Conservation (phyloP, 1,284 basidiomycete genomes). For the Rhizopogon hawkerae region DNA sequence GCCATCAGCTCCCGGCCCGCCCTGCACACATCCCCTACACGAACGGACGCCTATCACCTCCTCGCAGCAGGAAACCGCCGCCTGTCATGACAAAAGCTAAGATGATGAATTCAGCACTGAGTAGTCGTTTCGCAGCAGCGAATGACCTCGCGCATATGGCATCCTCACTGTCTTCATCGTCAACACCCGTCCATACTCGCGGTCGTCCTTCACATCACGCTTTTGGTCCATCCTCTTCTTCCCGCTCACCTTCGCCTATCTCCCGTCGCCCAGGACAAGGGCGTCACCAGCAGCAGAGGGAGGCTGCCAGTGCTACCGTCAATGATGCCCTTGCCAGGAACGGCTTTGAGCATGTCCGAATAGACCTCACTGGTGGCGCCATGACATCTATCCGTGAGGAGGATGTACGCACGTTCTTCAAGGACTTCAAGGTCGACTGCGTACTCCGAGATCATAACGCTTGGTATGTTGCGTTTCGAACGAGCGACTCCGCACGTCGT, state of each 20-base stretch:
- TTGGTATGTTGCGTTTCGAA: conserved; percentile 65
- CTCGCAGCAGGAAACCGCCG: conserved; percentile 25
- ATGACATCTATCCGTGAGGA: conserved; percentile 51
- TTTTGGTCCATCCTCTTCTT: conserved; percentile 20
- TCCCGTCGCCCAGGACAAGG: conserved; percentile 30
- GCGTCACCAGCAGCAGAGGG: conserved; percentile 26
- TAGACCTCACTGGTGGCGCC: conserved; percentile 44
- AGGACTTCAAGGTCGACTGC: conserved; percentile 57
- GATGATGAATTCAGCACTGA: conserved; percentile 20
- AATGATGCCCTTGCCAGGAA: conserved; percentile 50
- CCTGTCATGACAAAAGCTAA: conserved; percentile 19
- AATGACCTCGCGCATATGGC: conserved; percentile 15
- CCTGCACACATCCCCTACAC: conserved; percentile 16
- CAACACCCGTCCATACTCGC: conserved; percentile 22
- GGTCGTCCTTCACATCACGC: conserved; percentile 18
- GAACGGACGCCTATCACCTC: conserved; percentile 23
- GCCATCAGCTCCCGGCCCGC: conserved; percentile 25
- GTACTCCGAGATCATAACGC: conserved; percentile 60
- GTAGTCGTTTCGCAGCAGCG: conserved; percentile 15
- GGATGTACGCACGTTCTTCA: conserved; percentile 53
- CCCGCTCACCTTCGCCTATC: conserved; percentile 42
- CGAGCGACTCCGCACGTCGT: conserved; percentile 49
- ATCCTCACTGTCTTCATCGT: conserved; percentile 22
- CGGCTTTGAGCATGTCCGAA: conserved; percentile 54
- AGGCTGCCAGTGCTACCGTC: conserved; percentile 44